Evolutionary conservation across 768 basidiomycete species (phyloP).

Genomic region (Russula compacta): DNA sequence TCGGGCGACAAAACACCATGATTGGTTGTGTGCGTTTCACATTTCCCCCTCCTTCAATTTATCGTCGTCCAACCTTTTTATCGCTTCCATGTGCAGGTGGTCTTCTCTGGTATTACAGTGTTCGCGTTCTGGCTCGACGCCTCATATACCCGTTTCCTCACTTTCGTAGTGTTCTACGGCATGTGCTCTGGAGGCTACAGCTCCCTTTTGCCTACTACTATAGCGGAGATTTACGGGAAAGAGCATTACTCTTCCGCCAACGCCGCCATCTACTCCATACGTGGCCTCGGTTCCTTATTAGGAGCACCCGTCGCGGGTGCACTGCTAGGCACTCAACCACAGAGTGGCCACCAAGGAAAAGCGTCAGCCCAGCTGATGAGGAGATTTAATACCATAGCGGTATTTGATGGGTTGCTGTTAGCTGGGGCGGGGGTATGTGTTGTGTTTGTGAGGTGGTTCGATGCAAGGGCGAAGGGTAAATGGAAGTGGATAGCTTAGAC

Average conservation of each 20-base stretch:
- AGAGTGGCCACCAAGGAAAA: background rate
- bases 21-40: conserved; percentile 28
- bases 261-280: conserved; percentile 34
- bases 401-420: conserved; percentile 32
- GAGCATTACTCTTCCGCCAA: conserved; percentile 37
- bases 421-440: conserved; percentile 32
- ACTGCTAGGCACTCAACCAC: conserved; percentile 29
- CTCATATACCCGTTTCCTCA: conserved; percentile 30
- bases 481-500: conserved; percentile 35
- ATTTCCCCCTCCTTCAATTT: background rate
- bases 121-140: conserved; percentile 37
- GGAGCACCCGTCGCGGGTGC: conserved; percentile 37
- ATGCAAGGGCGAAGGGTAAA: conserved; percentile 32
- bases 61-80: background rate
- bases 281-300: conserved; percentile 33
- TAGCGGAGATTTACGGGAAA: conserved; percentile 36
- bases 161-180: conserved; percentile 35
- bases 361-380: conserved; percentile 19
- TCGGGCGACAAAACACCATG: conserved; percentile 39
- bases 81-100: conserved; percentile 24
- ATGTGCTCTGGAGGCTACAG: conserved; percentile 39
- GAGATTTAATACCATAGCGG: conserved; percentile 32
- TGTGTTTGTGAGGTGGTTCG: conserved; percentile 34
- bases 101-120: conserved; percentile 33
- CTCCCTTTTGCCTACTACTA: conserved; percentile 35